Conservation (phyloP, 192 early-diverging fungal species). For the Rhizophagus prolifer region DNA sequence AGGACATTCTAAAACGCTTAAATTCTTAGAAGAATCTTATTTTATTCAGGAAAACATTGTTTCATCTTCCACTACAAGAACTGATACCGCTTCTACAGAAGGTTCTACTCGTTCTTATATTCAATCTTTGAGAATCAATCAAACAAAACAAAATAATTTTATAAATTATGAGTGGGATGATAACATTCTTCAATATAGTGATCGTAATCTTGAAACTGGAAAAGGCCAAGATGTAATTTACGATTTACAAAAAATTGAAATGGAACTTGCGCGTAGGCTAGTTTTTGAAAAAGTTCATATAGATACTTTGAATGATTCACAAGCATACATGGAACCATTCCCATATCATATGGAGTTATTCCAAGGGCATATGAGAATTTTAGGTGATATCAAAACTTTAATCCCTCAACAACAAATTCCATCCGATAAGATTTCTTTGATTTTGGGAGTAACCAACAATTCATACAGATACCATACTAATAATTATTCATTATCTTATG, state of each 20-base stretch:
- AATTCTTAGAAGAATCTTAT: conserved; percentile 11
- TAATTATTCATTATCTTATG: neutral
- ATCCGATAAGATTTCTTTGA: neutral
- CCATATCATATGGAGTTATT: conserved; percentile 31
- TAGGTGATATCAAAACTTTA: conserved; percentile 14
- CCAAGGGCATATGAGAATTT: conserved; percentile 11
- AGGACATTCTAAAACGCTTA: conserved; percentile 4
- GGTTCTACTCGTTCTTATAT: neutral
- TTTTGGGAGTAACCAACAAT: neutral
- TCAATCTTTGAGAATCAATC: neutral
- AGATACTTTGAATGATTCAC: neutral
- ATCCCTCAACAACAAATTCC: conserved; percentile 23
- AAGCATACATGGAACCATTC: conserved; percentile 16
- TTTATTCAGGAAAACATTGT: neutral
- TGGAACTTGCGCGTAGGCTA: conserved; percentile 13
- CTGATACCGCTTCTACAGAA: neutral
- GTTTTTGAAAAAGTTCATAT: conserved; percentile 28
- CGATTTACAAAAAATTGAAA: conserved; percentile 30
- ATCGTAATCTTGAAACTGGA: conserved; percentile 16
- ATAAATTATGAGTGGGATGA: conserved; percentile 17
- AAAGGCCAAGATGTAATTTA: conserved; percentile 24
- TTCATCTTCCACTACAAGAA: too few species aligned
- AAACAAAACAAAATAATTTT: neutral
- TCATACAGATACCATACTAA: neutral
- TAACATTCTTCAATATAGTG: conserved; percentile 20